Base-by-base conservation (phyloP, 495 filamentous ascomycete species). In the Xylaria telfairii region DNA sequence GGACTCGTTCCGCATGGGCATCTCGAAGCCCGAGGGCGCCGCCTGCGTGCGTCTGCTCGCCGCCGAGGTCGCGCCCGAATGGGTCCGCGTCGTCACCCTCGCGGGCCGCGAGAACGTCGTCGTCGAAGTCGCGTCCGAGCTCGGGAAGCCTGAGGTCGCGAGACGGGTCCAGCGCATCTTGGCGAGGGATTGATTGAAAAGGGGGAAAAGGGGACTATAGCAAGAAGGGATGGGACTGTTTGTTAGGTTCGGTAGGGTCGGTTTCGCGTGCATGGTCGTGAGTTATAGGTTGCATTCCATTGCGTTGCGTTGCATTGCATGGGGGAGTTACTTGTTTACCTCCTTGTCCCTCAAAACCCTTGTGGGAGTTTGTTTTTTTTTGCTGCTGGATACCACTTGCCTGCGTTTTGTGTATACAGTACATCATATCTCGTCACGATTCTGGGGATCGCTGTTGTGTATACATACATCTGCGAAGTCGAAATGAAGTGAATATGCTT, bases 51-150 rank as follows among this genome's bases (percentile, higher is more conserved):
- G 81, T 61, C 61, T 92, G 68, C 73, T 92, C 71, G 86, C 80
- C 19, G 60, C 39, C 0, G 90, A 92, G 80, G 83, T 92, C 30
- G 84, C 86, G 53, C 89, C 91, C 0, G 85, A 87, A 68, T 92
- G 90, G 89, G 72, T 92, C 46, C 76, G 81, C 41, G 73, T 92
- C 1, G 81, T 91, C 46, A 83, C 82, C 66, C 76, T 90, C 53
- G 87, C 85, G 0, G 85, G 81, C 44, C 75, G 86, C 65, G 83
- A 87, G 72, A 88, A 87, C 39, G 85, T 93, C 13, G 87, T 91
- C 24, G 77, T 92, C 2, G 84, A 84, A 72, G 79, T 77, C 62
- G 81, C 75, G 3, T 74, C 77, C 49, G 78, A 83, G 79, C 73
- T 84, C 19, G 80, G 75, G 21, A 81, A 81, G 72, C 75, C 51